Evolutionary conservation across 768 basidiomycete genomes (phyloP), one percentile per base, ranked within the genome.

Genomic region (Hemileccinum impolitum): DNA sequence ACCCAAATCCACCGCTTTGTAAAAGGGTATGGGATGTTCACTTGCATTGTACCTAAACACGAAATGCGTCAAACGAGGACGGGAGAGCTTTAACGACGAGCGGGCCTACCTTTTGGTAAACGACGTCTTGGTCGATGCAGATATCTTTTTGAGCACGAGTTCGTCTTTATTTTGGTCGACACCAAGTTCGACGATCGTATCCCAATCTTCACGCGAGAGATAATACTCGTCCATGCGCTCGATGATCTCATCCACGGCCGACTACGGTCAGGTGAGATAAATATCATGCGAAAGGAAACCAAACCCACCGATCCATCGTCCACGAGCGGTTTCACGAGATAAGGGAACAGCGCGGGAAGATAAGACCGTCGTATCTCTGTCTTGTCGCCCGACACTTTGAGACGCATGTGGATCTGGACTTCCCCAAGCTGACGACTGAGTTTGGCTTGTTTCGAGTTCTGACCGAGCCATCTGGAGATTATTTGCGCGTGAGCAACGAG

Each of bases 201-300:
- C 96, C 95, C 94, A 98, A 61, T 98, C 95, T 25, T 98, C 96
- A 55, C 87, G 90, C 3, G 85, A 84, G 28, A 99, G 69, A 67
- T 82, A 97, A 65, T 99, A 99, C 40, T 88, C 86, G 65, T 98
- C 96, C 94, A 99, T 95, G 6, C 73, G 72, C 21, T 80, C 76
- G 48, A 99, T 96, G 31, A 94, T 82, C 9, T 87, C 83, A 2
- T 87, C 84, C 6, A 97, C 79, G 1, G 81, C 87, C 54, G 79
- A 51, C 54, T 54, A 30, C 28, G 28, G 28, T 30, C 28, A 44
- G 13, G 13, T 30, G 1, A 7, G 10, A 8, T 3, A 17, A 56
- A 30, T 47, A 3, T 11, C 17, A n/a, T 15, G 18, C 32, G 12
- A 23, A 25, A 30, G 21, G 43, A 34, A 34, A 23, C 10, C n/a